Percentiles rank a stretch among this genome's conserved stretches.
Conservation (phyloP, 2,329 filamentous ascomycete species). For the Didymella keratinophila region DNA sequence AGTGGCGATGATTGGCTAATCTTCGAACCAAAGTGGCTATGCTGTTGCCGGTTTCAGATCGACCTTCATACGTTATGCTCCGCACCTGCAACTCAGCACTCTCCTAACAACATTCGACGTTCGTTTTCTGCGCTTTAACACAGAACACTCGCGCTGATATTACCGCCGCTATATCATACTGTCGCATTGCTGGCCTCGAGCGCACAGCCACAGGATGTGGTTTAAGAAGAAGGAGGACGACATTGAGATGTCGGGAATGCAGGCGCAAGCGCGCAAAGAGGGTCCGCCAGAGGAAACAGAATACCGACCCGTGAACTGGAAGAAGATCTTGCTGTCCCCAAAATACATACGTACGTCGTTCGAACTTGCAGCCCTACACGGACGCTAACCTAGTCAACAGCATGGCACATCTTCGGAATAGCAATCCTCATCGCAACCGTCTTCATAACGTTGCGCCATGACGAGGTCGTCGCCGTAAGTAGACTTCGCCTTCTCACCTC, state of each 20-base stretch:
- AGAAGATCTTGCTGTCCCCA: constrained; percentile 42
- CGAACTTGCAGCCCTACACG: neutral
- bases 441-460: constrained; percentile 41
- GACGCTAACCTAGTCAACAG: constrained; percentile 28
- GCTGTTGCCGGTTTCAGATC: constrained; percentile 44
- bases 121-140: constrained; percentile 6
- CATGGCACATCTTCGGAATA: constrained; percentile 45
- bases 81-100: constrained; percentile 7
- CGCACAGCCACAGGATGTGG: constrained; percentile 26
- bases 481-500: neutral
- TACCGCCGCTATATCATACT: neutral
- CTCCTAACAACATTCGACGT: constrained; percentile 2
- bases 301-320: constrained; percentile 46
- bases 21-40: constrained; percentile 31
- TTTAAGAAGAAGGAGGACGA: constrained; percentile 36
- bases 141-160: neutral
- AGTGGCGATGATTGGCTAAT: constrained; percentile 31
- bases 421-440: constrained; percentile 38
- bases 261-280: constrained; percentile 25
- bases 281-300: constrained; percentile 42
- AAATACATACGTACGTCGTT: constrained; percentile 47
- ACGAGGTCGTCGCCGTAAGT: constrained; percentile 44
- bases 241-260: constrained; percentile 43
- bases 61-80: constrained; percentile 28
- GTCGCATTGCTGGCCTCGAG: neutral